Base-by-base conservation (phyloP, 2,329 filamentous ascomycete genomes). In the Venturia carpophila region DNA sequence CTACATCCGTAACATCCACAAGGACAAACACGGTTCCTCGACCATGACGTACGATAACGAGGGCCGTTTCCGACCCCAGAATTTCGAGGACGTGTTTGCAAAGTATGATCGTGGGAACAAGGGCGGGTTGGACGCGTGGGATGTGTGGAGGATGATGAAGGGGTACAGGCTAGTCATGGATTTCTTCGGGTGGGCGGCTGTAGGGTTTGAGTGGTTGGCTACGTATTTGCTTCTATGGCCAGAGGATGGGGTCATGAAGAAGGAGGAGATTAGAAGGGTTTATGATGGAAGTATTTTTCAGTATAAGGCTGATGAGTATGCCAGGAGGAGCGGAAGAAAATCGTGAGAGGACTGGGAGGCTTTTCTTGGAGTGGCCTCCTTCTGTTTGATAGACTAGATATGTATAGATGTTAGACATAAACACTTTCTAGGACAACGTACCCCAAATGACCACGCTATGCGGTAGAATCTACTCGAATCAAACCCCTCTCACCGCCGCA, bases 191-290 rank as follows among this genome's bases (percentile, higher is more conserved):
- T 79, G 76, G 78, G 73, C 71, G 42, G 79, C 77, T 0, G 73
- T 75, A 0, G 68, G 77, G 21, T 76, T 82, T 45, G 80, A 82
- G 68, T 81, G 78, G 78, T 69, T 77, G 2, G 80, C 80, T 0
- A 80, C 80, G 0, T 84, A 81, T 65, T 69, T 84, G 19, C 73
- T 86, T 56, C 73, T 84, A 6, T 82, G 79, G 79, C 82, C 83
- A 0, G 77, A 79, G 49, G 82, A 86, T 69, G 83, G 83, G 0
- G 75, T 75, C 62, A 78, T 86, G 73, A 77, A 73, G 69, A 86
- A 86, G 72, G 83, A 86, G 58, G 83, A 86, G 64, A 76, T 83
- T 21, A 71, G 81, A n/a, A 70, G 78, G 9, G 73, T 83, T 6
- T 83, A 79, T 68, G 80, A 83, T 70, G 81, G 82, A 10, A 82